These are phyloP conservation scores for Tylopilus intermedius DNA, from an alignment of 768 basidiomycete species.

Conservation along the genomic window DNA sequence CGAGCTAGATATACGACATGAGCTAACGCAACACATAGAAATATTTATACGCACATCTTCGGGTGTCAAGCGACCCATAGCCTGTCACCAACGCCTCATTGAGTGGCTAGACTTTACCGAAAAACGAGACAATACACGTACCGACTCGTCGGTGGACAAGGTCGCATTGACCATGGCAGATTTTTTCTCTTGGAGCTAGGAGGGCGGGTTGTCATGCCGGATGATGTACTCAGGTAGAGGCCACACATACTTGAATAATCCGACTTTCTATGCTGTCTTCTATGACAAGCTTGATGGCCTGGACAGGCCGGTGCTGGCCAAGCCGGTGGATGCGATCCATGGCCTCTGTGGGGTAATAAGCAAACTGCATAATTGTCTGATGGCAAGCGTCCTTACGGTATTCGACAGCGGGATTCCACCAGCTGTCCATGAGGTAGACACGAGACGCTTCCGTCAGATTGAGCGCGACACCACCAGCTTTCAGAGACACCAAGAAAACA, in stretches of 20 bases:
- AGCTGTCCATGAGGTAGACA: conserved; percentile 95
- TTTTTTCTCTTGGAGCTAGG: conserved; percentile 94
- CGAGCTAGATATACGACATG: conserved; percentile 28
- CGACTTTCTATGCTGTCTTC: conserved; percentile 96
- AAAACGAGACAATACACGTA: conserved; percentile 29
- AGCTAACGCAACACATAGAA: conserved; percentile 3
- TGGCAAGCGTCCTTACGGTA: conserved; percentile 52
- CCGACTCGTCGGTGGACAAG: conserved; percentile 74
- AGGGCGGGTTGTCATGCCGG: neutral
- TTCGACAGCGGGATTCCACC: conserved; percentile 98
- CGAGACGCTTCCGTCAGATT: conserved; percentile 89
- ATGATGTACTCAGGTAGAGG: neutral
- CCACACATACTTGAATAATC: conserved; percentile 70
- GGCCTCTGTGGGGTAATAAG: conserved; percentile 53
- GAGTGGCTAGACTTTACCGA: conserved; percentile 3
- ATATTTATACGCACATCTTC: conserved; percentile 52
- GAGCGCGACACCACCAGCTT: conserved; percentile 91
- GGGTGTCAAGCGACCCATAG: conserved; percentile 91
- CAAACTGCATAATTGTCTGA: neutral
- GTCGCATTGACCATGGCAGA: conserved; percentile 91
- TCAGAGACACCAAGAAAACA: conserved; percentile 94
- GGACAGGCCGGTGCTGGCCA: conserved; percentile 90
- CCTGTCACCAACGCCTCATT: conserved; percentile 37
- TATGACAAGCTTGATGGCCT: conserved; percentile 88
- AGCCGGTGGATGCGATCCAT: conserved; percentile 97